These are phyloP conservation scores for Mortierella sp. DNA, from an alignment of 371 early-diverging fungal species.

Conservation along the genomic window DNA sequence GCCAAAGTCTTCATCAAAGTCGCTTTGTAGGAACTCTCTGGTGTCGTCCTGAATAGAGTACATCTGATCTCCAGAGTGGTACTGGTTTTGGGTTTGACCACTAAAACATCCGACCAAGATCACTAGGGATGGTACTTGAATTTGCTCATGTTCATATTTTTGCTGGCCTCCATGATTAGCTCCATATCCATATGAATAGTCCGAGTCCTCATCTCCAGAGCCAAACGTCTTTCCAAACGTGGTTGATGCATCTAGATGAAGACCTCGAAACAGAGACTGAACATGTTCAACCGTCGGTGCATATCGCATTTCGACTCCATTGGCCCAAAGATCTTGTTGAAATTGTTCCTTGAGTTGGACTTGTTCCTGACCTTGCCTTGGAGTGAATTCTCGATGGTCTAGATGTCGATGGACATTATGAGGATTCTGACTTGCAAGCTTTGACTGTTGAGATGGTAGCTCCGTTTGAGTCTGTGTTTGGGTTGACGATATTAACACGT, in stretches of 20 bases:
- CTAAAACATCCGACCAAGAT: slow-evolving; percentile 8
- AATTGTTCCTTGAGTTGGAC: not conserved
- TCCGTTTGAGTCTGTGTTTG: slow-evolving; percentile 11
- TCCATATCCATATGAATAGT: slow-evolving; percentile 4
- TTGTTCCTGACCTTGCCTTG: no score
- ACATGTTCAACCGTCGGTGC: slow-evolving; percentile 30
- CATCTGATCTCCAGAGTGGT: no score
- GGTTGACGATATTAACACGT: slow-evolving; percentile 25
- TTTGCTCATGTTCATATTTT: not conserved
- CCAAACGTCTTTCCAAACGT: slow-evolving; percentile 37
- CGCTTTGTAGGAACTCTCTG: no score
- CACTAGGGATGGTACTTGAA: not conserved
- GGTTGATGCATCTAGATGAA: slow-evolving; percentile 18
- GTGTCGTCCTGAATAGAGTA: no score
- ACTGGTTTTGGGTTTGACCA: not conserved
- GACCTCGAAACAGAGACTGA: slow-evolving; percentile 31
- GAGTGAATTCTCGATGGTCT: not conserved
- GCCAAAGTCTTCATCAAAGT: no score
- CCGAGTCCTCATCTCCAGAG: slow-evolving; percentile 6
- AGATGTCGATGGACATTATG: not conserved
- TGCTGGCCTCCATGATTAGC: not conserved
- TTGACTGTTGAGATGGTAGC: not conserved
- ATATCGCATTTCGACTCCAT: slow-evolving; percentile 35
- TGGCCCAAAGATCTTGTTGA: slow-evolving; percentile 25
- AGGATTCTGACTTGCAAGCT: not conserved